phyloP scores from a whole-genome alignment of 306 rosid genomes.

The Arachis hypogaea region DNA sequence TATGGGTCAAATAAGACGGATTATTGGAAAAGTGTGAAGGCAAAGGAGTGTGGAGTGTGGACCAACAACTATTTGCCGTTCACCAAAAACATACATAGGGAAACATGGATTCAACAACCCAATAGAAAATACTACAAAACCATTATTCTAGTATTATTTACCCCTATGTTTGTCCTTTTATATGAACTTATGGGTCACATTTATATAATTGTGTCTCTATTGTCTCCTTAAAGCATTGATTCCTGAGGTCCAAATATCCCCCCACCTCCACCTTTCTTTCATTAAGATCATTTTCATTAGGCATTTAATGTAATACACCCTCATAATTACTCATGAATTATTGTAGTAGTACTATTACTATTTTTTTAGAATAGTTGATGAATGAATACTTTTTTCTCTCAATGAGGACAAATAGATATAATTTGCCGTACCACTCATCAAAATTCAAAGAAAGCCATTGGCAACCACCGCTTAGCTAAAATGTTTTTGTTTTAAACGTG shows the following conservation, averaged over 20 bases:
- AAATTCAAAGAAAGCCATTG: background rate
- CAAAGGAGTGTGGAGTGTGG: too few relatives aligned
- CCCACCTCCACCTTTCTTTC: constrained; percentile 25
- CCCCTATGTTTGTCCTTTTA: constrained; percentile 18
- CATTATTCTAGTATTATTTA: constrained; percentile 18
- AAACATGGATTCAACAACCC: constrained; percentile 21
- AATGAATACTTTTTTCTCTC: background rate
- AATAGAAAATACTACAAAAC: background rate
- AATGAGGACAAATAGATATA: background rate
- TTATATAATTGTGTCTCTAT: background rate
- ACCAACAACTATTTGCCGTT: constrained; percentile 7
- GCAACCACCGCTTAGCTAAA: background rate
- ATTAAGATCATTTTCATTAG: constrained; percentile 16
- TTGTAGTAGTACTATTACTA: background rate
- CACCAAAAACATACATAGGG: background rate
- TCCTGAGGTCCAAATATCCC: background rate
- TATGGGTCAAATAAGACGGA: constrained; percentile 32
- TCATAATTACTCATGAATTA: background rate
- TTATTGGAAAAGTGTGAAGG: background rate
- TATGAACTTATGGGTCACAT: constrained; percentile 1
- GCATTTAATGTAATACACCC: background rate
- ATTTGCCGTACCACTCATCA: background rate
- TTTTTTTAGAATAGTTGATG: background rate
- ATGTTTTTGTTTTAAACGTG: background rate
- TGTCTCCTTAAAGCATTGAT: constrained; percentile 36